Conservation (phyloP, 78 protist genomes). For the Planoprotostelium fungivorum region DNA sequence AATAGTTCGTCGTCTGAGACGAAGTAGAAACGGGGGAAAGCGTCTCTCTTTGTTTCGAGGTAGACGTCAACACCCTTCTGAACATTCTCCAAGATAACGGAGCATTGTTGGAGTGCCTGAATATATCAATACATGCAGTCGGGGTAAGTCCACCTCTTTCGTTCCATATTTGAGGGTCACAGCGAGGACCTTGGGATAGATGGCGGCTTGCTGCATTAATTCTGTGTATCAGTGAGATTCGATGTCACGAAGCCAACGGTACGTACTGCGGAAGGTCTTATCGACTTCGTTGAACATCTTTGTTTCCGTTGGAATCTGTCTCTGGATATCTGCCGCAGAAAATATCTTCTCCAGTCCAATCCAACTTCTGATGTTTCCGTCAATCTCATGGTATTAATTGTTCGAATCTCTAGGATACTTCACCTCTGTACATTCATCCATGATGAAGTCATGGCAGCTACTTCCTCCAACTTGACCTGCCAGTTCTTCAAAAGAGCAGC, state of each 20-base stretch:
- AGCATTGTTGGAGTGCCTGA: neutral
- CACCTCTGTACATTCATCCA: neutral
- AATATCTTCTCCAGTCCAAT: neutral
- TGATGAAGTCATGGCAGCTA: neutral
- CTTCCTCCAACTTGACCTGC: neutral
- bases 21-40: conserved; percentile 95
- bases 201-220: neutral
- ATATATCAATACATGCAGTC: neutral
- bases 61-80: conserved; percentile 63
- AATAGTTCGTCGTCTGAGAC: conserved; percentile 94
- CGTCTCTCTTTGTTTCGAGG: conserved; percentile 83
- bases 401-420: neutral
- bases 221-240: neutral
- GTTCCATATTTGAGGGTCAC: conserved; percentile 29
- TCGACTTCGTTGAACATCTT: conserved; percentile 76
- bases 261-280: conserved; percentile 48
- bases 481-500: neutral
- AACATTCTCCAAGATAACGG: conserved; percentile 81
- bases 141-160: conserved; percentile 19
- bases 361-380: neutral
- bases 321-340: conserved; percentile 24
- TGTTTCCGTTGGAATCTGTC: conserved; percentile 90
- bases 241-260: conserved; percentile 56
- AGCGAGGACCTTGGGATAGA: conserved; percentile 45
- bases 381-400: no score